Percentiles rank a stretch among this genome's conserved stretches.
phyloP scores from a whole-genome alignment of 2,329 filamentous ascomycete species.

The Diplodia sapinea region DNA sequence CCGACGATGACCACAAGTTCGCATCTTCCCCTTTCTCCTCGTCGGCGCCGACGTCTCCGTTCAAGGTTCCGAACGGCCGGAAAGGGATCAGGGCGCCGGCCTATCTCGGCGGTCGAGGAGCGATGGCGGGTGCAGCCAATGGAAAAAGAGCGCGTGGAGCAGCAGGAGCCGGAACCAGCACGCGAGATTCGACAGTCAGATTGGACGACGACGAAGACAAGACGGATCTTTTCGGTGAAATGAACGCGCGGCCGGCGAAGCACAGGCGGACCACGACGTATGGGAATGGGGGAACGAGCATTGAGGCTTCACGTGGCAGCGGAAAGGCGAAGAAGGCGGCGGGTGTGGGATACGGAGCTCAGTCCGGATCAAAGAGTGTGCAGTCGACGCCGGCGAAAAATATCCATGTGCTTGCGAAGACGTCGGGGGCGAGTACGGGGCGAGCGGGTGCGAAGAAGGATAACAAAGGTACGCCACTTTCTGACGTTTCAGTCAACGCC shows the following conservation, averaged over 20 bases:
- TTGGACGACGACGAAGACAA: not conserved
- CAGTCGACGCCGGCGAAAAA: conserved; percentile 4
- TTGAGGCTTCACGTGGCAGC: not conserved
- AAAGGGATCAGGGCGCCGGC: not conserved
- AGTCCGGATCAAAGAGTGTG: not conserved
- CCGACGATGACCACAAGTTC: not conserved
- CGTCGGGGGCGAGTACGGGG: not conserved
- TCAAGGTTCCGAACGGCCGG: not conserved
- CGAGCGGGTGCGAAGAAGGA: not conserved
- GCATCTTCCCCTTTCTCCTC: not conserved
- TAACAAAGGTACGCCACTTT: conserved; percentile 25
- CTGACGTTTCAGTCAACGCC: not conserved
- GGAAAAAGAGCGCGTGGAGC: not conserved
- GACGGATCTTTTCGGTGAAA: not conserved
- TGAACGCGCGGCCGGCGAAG: not conserved
- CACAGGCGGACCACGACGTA: not conserved
- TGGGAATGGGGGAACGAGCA: not conserved
- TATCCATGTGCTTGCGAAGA: not conserved
- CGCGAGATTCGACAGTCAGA: conserved; percentile 3
- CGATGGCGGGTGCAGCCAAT: not conserved
- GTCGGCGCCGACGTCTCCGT: not conserved
- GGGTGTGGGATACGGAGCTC: not conserved
- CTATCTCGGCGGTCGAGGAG: not conserved
- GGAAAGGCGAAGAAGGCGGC: not conserved
- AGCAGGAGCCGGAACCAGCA: not conserved